Evolutionary conservation across 192 early-diverging fungal genomes (phyloP).

Genomic region (Coemansia sp.): DNA sequence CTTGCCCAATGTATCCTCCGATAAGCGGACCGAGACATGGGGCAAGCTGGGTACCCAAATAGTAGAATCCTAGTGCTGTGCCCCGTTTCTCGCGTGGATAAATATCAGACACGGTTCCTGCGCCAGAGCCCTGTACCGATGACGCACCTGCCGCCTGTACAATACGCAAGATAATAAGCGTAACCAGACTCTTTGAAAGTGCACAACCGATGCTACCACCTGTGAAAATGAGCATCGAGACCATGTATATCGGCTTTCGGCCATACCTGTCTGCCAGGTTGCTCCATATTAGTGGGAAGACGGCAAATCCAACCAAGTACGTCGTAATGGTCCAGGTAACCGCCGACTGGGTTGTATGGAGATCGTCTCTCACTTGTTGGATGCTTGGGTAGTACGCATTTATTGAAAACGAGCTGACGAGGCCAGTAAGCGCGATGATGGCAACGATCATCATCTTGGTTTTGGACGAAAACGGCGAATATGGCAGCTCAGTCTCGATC

Average conservation of each 20-base stretch:
- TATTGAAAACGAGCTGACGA: constrained; percentile 54
- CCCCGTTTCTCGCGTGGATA: constrained; percentile 37
- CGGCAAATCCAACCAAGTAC: constrained; percentile 53
- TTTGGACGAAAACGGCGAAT: constrained; percentile 40
- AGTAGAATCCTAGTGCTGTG: constrained; percentile 35
- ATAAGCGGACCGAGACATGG: constrained; percentile 59
- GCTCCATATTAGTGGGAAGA: constrained; percentile 61
- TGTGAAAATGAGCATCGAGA: no score
- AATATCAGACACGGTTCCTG: constrained; percentile 53
- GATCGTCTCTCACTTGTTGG: constrained; percentile 37
- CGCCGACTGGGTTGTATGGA: constrained; percentile 34
- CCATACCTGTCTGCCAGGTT: constrained; percentile 59
- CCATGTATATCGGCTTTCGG: constrained; percentile 32
- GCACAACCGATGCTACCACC: no score
- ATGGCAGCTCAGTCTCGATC: constrained; percentile 15
- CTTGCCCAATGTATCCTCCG: constrained; percentile 58
- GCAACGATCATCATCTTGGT: constrained; percentile 36
- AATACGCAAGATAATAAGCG: no score
- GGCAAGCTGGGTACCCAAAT: constrained; percentile 54
- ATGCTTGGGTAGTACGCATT: constrained; percentile 57
- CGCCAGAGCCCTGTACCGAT: no score
- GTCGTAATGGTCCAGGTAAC: constrained; percentile 53
- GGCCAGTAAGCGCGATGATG: constrained; percentile 40
- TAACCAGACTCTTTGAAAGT: no score
- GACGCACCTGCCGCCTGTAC: no score